Evolutionary conservation across 441 rosid species (phyloP).

Genomic region (Flueggea neowawraea): DNA sequence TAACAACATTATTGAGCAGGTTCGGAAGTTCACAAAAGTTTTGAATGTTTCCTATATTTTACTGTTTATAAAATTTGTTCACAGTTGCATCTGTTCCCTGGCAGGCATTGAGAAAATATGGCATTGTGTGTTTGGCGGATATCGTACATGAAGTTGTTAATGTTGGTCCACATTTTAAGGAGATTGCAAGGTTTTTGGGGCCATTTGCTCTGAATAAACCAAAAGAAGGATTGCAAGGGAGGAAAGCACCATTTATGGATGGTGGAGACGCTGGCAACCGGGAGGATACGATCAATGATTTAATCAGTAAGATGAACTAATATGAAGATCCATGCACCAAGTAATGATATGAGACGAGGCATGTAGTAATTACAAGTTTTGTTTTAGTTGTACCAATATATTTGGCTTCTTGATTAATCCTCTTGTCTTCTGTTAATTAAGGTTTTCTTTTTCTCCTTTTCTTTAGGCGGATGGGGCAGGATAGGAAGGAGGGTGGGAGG

Average conservation of each 20-base stretch:
- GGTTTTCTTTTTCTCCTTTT: no score
- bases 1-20: slow-evolving; percentile 87
- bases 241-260: slow-evolving; percentile 55
- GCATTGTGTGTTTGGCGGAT: slow-evolving; percentile 72
- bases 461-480: no score
- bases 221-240: slow-evolving; percentile 57
- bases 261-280: slow-evolving; percentile 93
- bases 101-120: slow-evolving; percentile 73
- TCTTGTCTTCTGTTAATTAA: no score
- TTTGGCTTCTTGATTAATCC: no score
- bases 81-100: background rate
- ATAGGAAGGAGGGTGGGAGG: no score
- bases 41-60: background rate
- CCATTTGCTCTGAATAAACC: slow-evolving; percentile 74
- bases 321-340: no score
- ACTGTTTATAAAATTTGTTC: background rate
- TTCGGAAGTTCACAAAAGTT: slow-evolving; percentile 5
- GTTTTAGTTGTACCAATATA: no score
- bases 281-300: slow-evolving; percentile 69
- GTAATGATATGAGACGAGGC: no score
- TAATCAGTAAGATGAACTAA: slow-evolving; percentile 75
- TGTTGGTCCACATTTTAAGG: slow-evolving; percentile 83
- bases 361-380: no score
- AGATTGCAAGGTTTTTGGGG: slow-evolving; percentile 61
- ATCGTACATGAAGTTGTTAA: slow-evolving; percentile 64